Conservation (phyloP, 495 filamentous ascomycete genomes). For the Tuber microsphaerosporum region DNA sequence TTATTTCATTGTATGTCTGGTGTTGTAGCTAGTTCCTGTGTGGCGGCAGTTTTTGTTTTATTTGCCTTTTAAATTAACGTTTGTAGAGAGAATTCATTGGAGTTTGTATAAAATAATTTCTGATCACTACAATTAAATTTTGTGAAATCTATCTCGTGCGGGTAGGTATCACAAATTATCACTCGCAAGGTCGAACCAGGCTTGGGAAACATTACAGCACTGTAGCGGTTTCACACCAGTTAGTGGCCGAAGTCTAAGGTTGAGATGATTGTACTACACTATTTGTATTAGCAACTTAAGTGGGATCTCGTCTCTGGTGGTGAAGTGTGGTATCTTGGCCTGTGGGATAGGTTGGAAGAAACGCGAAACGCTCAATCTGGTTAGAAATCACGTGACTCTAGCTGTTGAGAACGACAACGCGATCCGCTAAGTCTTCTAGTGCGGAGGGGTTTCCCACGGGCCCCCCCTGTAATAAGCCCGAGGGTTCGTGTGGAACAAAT, state of each 20-base stretch:
- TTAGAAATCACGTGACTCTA: background rate
- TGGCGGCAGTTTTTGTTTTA: background rate
- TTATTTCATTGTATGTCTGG: background rate
- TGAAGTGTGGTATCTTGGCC: background rate
- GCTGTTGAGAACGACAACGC: background rate
- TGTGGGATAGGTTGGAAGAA: background rate
- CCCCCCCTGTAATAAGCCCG: background rate
- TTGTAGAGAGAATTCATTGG: background rate
- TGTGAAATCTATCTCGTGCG: background rate
- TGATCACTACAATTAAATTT: background rate
- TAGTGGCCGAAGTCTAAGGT: background rate
- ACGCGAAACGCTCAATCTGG: background rate
- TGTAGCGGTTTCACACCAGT: background rate
- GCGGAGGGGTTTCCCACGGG: background rate
- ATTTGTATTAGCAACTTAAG: background rate
- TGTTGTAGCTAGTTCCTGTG: background rate
- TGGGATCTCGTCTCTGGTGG: background rate
- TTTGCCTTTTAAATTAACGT: background rate
- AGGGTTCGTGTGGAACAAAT: background rate
- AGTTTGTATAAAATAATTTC: background rate
- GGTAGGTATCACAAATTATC: background rate
- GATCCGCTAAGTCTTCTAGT: background rate
- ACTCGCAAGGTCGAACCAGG: background rate
- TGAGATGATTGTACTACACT: background rate
- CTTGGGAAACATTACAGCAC: background rate